Evolutionary conservation across 192 early-diverging fungal species (phyloP).

Genomic region (Backusella mclennaniae): DNA sequence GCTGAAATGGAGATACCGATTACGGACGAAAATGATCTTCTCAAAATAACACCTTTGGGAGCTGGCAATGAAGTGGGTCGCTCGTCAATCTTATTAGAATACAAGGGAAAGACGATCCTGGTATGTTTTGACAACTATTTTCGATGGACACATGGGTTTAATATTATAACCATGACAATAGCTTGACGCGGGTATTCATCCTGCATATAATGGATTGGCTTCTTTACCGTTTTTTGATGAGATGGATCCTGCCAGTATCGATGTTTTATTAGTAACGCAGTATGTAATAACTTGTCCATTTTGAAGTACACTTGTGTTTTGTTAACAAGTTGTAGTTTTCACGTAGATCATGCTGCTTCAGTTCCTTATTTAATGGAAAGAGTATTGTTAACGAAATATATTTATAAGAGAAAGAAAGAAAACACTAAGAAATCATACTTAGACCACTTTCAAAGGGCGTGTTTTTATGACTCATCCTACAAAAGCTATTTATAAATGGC

Average conservation of each 20-base stretch:
- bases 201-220: conserved; percentile 85
- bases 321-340: conserved; percentile 63
- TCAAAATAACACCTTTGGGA: conserved; percentile 91
- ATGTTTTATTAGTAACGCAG: conserved; percentile 93
- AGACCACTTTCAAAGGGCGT: conserved; percentile 94
- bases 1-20: conserved; percentile 52
- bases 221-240: conserved; percentile 95
- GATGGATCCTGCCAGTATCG: conserved; percentile 85
- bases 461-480: conserved; percentile 99
- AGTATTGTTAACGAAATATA: conserved; percentile 37
- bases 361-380: conserved; percentile 97
- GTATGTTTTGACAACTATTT: conserved; percentile 36
- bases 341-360: conserved; percentile 95
- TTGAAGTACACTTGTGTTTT: not conserved
- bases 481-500: conserved; percentile 97
- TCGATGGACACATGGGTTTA: not conserved
- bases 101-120: conserved; percentile 96
- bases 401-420: not conserved
- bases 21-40: conserved; percentile 74
- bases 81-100: conserved; percentile 89
- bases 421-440: not conserved
- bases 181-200: conserved; percentile 97
- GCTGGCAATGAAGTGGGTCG: conserved; percentile 98
- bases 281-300: conserved; percentile 36
- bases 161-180: conserved; percentile 21